These are phyloP conservation scores for Bathelium albidoporum DNA, from an alignment of 495 filamentous ascomycete genomes.

Conservation along the genomic window DNA sequence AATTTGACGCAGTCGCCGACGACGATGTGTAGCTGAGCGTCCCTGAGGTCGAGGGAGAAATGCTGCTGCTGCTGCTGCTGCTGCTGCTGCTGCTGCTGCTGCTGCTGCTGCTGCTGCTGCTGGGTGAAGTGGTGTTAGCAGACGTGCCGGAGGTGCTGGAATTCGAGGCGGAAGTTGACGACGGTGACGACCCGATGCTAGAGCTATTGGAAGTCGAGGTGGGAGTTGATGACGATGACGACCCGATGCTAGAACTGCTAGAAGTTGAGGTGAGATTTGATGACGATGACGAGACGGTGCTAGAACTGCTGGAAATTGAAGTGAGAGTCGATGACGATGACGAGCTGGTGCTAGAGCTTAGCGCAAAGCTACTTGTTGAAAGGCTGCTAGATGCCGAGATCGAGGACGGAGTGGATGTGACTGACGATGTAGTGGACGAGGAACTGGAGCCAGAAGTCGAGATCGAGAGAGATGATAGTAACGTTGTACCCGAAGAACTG, in stretches of 20 bases:
- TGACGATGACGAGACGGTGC: not conserved
- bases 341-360: conserved; percentile 7
- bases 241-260: too few species aligned
- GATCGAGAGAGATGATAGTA: not conserved
- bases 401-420: conserved; percentile 4
- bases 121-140: too few species aligned
- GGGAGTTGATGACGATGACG: too few species aligned
- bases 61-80: not conserved
- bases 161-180: too few species aligned
- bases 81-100: too few species aligned
- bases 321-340: not conserved
- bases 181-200: too few species aligned
- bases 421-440: conserved; percentile 2
- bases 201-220: too few species aligned
- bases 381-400: not conserved
- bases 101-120: too few species aligned
- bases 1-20: not conserved
- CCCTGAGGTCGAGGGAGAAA: not conserved
- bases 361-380: not conserved
- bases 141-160: too few species aligned
- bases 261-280: not conserved
- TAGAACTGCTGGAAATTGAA: not conserved
- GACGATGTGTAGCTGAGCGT: not conserved
- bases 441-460: too few species aligned
- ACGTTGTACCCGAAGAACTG: not conserved